A percentile compares a stretch with the other conserved stretches of the same genome.
Evolutionary conservation across 192 early-diverging fungal species (phyloP).

Genomic region (Coemansia sp.): DNA sequence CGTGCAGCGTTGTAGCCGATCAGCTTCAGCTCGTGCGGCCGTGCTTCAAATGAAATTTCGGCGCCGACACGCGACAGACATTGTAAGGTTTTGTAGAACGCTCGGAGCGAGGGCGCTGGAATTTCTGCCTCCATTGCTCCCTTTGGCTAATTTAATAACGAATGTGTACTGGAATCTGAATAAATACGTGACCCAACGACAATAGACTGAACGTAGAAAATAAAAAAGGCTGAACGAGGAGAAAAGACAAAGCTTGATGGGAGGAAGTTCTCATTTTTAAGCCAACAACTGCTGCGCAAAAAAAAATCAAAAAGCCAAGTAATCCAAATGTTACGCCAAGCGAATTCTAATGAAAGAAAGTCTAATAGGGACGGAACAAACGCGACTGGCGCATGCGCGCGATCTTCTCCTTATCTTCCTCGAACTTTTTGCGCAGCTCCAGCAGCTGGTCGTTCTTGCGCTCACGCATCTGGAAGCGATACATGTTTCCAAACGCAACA

Average conservation of each 20-base stretch:
- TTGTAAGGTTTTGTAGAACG: constrained; percentile 61
- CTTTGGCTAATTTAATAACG: not conserved
- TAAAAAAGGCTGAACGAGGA: not conserved
- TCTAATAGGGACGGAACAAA: constrained; percentile 87
- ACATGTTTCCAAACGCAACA: constrained; percentile 82
- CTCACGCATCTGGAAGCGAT: constrained; percentile 95
- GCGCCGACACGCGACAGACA: constrained; percentile 66
- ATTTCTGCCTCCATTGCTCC: constrained; percentile 49
- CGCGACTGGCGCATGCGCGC: constrained; percentile 74
- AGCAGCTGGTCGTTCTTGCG: constrained; percentile 84
- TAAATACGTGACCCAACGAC: no score
- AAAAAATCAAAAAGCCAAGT: not conserved
- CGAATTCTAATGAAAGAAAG: no score
- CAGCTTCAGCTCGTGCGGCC: constrained; percentile 57
- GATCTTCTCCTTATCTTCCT: constrained; percentile 88
- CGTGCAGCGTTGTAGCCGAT: constrained; percentile 70
- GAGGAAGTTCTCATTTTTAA: not conserved
- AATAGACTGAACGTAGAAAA: no score
- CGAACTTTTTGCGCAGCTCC: constrained; percentile 89
- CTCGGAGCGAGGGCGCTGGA: constrained; percentile 46
- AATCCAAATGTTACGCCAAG: no score
- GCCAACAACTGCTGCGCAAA: not conserved
- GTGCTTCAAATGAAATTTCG: constrained; percentile 64
- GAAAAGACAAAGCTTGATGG: not conserved
- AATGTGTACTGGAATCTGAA: no score